phyloP scores from a whole-genome alignment of 192 early-diverging fungal species.

The Coemansia sp. region DNA sequence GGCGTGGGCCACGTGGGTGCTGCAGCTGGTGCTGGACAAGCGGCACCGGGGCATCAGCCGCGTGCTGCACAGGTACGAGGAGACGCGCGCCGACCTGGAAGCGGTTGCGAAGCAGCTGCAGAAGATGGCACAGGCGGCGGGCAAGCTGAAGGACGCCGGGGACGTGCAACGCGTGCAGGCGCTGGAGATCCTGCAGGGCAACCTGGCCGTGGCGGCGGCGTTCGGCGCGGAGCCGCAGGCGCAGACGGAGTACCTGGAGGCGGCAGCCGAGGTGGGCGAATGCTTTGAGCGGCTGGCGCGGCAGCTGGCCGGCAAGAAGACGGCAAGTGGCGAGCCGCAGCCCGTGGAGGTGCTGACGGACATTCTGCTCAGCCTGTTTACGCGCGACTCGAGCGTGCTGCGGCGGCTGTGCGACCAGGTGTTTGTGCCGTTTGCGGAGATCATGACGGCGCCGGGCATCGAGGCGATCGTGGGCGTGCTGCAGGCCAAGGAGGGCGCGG shows the following conservation, averaged over 20 bases:
- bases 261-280: slow-evolving; percentile 68
- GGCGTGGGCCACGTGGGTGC: not conserved
- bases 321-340: slow-evolving; percentile 57
- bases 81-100: slow-evolving; percentile 10
- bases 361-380: slow-evolving; percentile 84
- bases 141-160: not conserved
- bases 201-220: slow-evolving; percentile 25
- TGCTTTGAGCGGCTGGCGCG: slow-evolving; percentile 70
- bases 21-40: slow-evolving; percentile 20
- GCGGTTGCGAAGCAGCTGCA: slow-evolving; percentile 15
- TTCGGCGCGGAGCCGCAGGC: slow-evolving; percentile 65
- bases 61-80: slow-evolving; percentile 14
- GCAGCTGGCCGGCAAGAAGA: slow-evolving; percentile 32
- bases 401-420: slow-evolving; percentile 74
- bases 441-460: slow-evolving; percentile 72
- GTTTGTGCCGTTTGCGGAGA: slow-evolving; percentile 77
- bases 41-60: slow-evolving; percentile 2
- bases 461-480: slow-evolving; percentile 72
- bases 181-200: slow-evolving; percentile 38
- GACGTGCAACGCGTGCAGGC: slow-evolving; percentile 29
- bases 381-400: slow-evolving; percentile 74
- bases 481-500: slow-evolving; percentile 61
- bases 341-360: slow-evolving; percentile 95
- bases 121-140: slow-evolving; percentile 8
- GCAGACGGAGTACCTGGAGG: slow-evolving; percentile 53